Evolutionary conservation across 768 basidiomycete genomes (phyloP).

Genomic region (Suillus sp.): DNA sequence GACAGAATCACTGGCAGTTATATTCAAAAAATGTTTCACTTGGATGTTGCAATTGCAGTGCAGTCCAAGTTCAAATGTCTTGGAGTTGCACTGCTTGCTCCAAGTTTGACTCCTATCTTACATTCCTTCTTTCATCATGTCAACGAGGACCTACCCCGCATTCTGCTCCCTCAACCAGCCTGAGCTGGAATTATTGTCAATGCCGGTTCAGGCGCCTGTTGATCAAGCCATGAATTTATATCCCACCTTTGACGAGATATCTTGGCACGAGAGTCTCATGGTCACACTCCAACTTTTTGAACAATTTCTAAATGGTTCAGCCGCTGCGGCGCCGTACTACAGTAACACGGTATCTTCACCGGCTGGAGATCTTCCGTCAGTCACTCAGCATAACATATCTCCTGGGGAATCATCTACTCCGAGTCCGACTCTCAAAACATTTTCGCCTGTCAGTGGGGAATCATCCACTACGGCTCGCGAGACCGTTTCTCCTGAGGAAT

Average conservation of each 20-base stretch:
- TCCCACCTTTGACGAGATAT: background rate
- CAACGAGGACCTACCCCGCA: background rate
- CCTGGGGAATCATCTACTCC: too few relatives aligned
- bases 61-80: background rate
- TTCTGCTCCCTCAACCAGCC: conserved; percentile 8
- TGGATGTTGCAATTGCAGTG: background rate
- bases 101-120: background rate
- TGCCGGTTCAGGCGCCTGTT: background rate
- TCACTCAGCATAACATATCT: background rate
- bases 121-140: background rate
- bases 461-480: background rate
- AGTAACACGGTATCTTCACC: background rate
- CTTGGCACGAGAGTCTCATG: background rate
- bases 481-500: background rate
- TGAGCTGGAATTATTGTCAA: background rate
- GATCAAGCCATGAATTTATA: background rate
- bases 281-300: background rate
- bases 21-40: background rate
- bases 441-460: background rate
- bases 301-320: background rate
- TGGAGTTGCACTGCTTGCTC: background rate
- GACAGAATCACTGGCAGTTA: background rate
- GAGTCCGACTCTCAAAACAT: background rate
- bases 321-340: background rate
- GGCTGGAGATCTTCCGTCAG: too few relatives aligned